Evolutionary conservation across 495 filamentous ascomycete genomes (phyloP), one percentile per base, ranked within the genome.

Genomic region (Talaromyces trachyspermus): DNA sequence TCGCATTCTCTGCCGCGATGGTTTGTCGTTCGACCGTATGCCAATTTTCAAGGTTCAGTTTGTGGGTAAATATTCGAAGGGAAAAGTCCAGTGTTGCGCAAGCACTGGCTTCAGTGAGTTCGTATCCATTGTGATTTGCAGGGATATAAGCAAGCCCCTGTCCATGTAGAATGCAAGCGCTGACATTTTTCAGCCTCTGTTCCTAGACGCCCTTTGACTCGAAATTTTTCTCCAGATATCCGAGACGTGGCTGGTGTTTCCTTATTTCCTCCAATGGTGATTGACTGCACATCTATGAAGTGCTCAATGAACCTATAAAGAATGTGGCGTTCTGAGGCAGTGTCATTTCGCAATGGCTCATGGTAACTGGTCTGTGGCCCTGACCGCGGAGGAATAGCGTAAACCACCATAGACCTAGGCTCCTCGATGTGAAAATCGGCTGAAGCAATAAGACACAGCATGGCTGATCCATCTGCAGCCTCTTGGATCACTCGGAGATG

Each of bases 141-240:
- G 53, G 49, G 14, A 55, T 55, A 20, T 51, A 55, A 15, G 53
- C 49, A 12, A 55, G 49, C 18, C 49, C 7, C 42, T 22, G 25
- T 55, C 53, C 49, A 55, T 55, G 18, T 49, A 52, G 29, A 55
- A 55, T 19, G 53, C 53, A 46, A 55, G 53, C 12, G 53, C 53
- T 17, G 53, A 29, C 22, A 55, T 45, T 37, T 39, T 17, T 55
- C 49, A 12, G 53, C 53, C 27, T 55, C 44, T 23, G 37, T 45
- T 7, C 35, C 5, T 19, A 55, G 45, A 8, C 29, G 9, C 3
- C 25, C 46, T 7, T 38, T 38, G 0, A 51, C 26, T 5, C 49
- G 53, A 32, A 55, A 51, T 30, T 49, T 19, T 40, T 55, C 53
- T 7, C 5, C n/a, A 7, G 33, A 14, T 36, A 36, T 36, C 33